Base-by-base conservation (phyloP, 306 rosid genomes). In the Boehmeria nivea region DNA sequence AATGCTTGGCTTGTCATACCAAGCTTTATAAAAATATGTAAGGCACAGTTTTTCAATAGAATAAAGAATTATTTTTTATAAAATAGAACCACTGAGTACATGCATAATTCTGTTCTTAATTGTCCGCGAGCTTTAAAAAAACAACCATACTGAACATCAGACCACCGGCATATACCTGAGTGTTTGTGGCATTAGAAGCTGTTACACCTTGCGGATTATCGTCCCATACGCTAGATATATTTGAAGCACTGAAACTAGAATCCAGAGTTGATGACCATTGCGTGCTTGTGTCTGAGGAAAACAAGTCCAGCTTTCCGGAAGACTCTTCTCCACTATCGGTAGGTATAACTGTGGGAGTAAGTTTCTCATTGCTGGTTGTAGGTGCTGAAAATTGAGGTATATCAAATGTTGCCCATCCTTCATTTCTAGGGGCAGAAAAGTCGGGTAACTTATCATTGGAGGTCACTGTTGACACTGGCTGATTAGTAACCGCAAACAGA, bases 321-420 rank as follows among this genome's bases (percentile, higher is more conserved):
- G 68, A 74, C 44, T 64, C 56, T 25, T 69, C 56, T 21, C 44
- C 65, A 43, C 49, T 70, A 56, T 50, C 63, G 43, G 76, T 59
- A 57, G 72, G 71, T 53, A 39, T 24, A 46, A 43, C 64, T 18
- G 57, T 56, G 4, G 62, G 61, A 43, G 18, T 57, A 57, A 60
- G 54, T 63, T 59, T 71, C 63, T 62, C 83, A 26, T 54, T 57
- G 69, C 50, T 49, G 13, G 70, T 28, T 60, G 60, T 24, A 38
- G 76, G 65, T 61, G 67, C 18, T 22, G 76, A 20, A 37, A 54
- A 45, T 54, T 66, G 80, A 48, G 88, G 91, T 2, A 52, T 38
- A 60, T 86, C 88, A 70, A 86, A 86, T 20, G 91, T 81, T 42
- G 95, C 95, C 95, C 95, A 87, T 24, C 88, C 88, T 71, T 74